These are phyloP conservation scores for Ophiocordyceps camponoti-leonardi DNA, from an alignment of 2,329 filamentous ascomycete species.

Conservation along the genomic window DNA sequence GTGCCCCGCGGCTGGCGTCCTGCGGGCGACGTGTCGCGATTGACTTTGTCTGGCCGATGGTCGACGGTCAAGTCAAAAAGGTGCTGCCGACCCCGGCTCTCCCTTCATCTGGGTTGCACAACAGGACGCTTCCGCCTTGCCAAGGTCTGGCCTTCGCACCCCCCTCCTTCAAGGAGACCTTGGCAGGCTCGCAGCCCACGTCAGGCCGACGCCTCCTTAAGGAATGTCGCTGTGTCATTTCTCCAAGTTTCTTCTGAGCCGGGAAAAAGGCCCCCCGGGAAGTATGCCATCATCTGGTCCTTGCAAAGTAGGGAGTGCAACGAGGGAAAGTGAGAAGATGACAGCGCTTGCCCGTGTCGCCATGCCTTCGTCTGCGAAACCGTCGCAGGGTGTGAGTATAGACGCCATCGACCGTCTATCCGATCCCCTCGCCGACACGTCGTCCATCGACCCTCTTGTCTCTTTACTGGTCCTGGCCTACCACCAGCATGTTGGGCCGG, in stretches of 20 bases:
- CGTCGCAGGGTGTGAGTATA: conserved; percentile 8
- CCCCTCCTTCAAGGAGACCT: background rate
- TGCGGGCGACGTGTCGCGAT: background rate
- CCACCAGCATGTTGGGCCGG: conserved; percentile 8
- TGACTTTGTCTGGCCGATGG: background rate
- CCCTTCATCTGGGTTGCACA: background rate
- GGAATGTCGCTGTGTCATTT: background rate
- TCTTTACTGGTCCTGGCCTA: conserved; percentile 16
- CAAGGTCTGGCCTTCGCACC: background rate
- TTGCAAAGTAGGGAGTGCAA: background rate
- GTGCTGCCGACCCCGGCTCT: background rate
- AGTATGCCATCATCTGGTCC: background rate
- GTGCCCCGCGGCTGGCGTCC: background rate
- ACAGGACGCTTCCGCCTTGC: background rate
- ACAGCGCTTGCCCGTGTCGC: conserved; percentile 12
- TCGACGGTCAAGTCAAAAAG: background rate
- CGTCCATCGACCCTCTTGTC: conserved; percentile 14
- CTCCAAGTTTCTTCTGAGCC: background rate
- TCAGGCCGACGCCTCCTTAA: background rate
- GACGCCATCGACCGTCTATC: conserved; percentile 14
- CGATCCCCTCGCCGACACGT: conserved; percentile 13
- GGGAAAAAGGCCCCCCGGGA: background rate
- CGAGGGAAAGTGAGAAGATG: background rate
- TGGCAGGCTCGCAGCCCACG: background rate
- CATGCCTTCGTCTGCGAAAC: conserved; percentile 8